Percentiles rank a stretch among this genome's conserved stretches.
phyloP scores from a whole-genome alignment of 345 rosid genomes.

The Sonneratia alba region DNA sequence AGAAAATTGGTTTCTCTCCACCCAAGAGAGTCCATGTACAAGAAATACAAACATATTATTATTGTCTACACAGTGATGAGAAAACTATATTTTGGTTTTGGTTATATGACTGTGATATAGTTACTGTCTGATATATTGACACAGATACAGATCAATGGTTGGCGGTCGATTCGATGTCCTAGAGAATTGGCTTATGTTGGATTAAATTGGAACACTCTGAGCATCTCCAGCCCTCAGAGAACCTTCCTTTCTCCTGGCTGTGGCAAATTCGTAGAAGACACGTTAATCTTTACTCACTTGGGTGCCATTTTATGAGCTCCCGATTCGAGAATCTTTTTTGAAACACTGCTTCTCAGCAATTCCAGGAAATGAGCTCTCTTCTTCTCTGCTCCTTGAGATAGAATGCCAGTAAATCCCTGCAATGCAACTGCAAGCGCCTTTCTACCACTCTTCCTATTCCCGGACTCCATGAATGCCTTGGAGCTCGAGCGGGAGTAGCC shows the following conservation, averaged over 20 bases:
- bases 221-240: too few species aligned
- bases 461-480: slow-evolving; percentile 66
- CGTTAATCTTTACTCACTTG: too few species aligned
- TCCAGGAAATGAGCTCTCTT: slow-evolving; percentile 66
- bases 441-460: slow-evolving; percentile 8
- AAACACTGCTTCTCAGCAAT: slow-evolving; percentile 24
- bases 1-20: not conserved
- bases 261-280: too few species aligned
- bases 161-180: not conserved
- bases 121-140: not conserved
- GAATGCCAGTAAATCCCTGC: slow-evolving; percentile 33
- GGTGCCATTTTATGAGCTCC: too few species aligned
- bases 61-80: not conserved
- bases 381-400: slow-evolving; percentile 54
- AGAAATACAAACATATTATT: not conserved
- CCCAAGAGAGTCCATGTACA: not conserved
- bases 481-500: slow-evolving; percentile 60
- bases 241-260: too few species aligned
- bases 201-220: too few species aligned
- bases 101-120: not conserved
- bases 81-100: not conserved
- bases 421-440: slow-evolving; percentile 46
- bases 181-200: too few species aligned
- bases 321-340: too few species aligned
- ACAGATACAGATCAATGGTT: not conserved